phyloP scores from a whole-genome alignment of 208 protist genomes.

The Trypanosoma cruzi region DNA sequence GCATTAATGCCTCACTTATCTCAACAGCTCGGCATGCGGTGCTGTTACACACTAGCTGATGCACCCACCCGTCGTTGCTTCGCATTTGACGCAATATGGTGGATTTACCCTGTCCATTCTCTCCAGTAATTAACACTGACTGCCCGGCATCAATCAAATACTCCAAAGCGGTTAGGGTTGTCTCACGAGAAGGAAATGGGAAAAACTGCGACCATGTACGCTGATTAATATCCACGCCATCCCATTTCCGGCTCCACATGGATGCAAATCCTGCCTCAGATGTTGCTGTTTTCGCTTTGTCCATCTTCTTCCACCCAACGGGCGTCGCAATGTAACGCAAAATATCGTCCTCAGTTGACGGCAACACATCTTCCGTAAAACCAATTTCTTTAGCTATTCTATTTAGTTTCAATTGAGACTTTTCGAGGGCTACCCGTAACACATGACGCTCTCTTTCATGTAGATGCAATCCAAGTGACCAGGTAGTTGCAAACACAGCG shows the following conservation, averaged over 20 bases:
- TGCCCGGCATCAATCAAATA: constrained; percentile 79
- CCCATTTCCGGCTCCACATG: constrained; percentile 1
- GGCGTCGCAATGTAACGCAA: constrained; percentile 49
- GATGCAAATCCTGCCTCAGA: constrained; percentile 29
- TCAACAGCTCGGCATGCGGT: constrained; percentile 37
- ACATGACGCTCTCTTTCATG: constrained; percentile 13
- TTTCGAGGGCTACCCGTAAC: constrained; percentile 20
- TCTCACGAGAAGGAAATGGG: constrained; percentile 48
- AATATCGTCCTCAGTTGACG: constrained; percentile 30
- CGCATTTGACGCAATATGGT: constrained; percentile 65
- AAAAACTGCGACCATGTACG: constrained; percentile 69
- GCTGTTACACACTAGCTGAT: constrained; percentile 56
- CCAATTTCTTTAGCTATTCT: constrained; percentile 23
- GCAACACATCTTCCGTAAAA: constrained; percentile 34
- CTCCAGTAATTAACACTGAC: constrained; percentile 65
- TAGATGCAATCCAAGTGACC: constrained; percentile 47
- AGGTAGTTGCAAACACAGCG: constrained; percentile 62
- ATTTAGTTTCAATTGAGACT: constrained; percentile 16
- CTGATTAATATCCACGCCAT: constrained; percentile 28
- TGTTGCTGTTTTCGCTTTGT: constrained; percentile 28
- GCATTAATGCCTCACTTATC: constrained; percentile 66
- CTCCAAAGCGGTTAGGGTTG: constrained; percentile 59
- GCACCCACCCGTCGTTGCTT: constrained; percentile 57
- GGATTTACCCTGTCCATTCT: constrained; percentile 58
- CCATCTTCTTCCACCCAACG: constrained; percentile 72